Percentiles rank a stretch among this genome's conserved stretches.
phyloP scores from a whole-genome alignment of 768 basidiomycete genomes.

The Lentinula raphanica region DNA sequence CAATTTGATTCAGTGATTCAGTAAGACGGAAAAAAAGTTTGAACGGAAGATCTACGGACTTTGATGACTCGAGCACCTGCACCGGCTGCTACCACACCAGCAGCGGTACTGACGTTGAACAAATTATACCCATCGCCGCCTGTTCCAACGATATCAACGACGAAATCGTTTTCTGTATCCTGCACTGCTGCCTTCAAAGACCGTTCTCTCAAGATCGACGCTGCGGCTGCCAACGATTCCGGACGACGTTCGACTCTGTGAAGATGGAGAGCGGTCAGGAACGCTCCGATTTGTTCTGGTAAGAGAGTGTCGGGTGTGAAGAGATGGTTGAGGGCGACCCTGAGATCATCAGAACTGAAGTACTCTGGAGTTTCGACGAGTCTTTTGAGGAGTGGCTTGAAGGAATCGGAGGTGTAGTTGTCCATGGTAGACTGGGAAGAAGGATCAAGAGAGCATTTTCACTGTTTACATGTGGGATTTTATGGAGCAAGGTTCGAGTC shows the following conservation, averaged over 20 bases:
- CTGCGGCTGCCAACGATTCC: slow-evolving; percentile 75
- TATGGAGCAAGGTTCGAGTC: neutral
- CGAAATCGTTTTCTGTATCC: slow-evolving; percentile 55
- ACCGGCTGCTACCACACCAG: slow-evolving; percentile 90
- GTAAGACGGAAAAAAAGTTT: neutral
- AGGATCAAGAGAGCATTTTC: neutral
- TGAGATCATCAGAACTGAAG: slow-evolving; percentile 76
- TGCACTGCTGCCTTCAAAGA: slow-evolving; percentile 61
- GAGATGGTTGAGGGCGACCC: slow-evolving; percentile 67
- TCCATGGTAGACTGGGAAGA: neutral
- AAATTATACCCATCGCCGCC: slow-evolving; percentile 95
- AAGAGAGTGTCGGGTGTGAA: slow-evolving; percentile 60
- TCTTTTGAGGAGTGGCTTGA: slow-evolving; percentile 74
- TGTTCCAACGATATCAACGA: slow-evolving; percentile 83
- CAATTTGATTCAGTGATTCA: slow-evolving; percentile 8
- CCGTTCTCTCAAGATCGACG: slow-evolving; percentile 64
- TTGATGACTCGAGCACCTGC: slow-evolving; percentile 92
- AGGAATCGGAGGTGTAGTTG: slow-evolving; percentile 36
- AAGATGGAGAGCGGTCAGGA: slow-evolving; percentile 81
- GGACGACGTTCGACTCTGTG: slow-evolving; percentile 73
- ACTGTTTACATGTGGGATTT: neutral
- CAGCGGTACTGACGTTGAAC: slow-evolving; percentile 95
- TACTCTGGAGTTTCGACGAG: slow-evolving; percentile 78
- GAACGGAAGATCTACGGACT: slow-evolving; percentile 45
- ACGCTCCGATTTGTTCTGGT: slow-evolving; percentile 81